phyloP scores from a whole-genome alignment of 192 early-diverging fungal genomes.

The Gonapodya prolifera region DNA sequence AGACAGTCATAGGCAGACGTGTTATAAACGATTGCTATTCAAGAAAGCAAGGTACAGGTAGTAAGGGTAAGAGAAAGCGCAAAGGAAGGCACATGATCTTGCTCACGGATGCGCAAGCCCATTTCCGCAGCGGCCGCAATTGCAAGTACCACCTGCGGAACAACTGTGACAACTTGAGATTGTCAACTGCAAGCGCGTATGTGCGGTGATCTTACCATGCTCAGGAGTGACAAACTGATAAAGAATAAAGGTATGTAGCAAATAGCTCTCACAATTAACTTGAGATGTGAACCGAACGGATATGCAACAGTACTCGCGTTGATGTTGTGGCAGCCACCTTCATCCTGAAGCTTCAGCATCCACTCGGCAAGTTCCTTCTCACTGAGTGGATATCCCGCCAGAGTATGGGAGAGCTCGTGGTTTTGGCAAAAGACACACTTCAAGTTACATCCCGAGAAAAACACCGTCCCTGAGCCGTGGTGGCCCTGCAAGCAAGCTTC shows the following conservation, averaged over 20 bases:
- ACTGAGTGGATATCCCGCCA: neutral
- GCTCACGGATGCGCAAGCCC: no score
- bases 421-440: neutral
- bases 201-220: no score
- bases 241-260: no score
- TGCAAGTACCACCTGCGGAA: neutral
- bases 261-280: no score
- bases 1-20: neutral
- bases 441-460: neutral
- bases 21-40: constrained; percentile 1
- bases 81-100: no score
- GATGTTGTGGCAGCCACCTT: neutral
- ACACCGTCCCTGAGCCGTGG: neutral
- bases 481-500: neutral
- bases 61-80: no score
- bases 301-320: no score
- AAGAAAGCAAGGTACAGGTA: no score
- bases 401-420: neutral
- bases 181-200: no score
- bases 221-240: neutral
- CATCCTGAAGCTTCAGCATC: neutral
- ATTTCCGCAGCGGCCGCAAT: neutral
- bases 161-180: no score
- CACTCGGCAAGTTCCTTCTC: neutral
- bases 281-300: no score